Conservation (phyloP, 495 filamentous ascomycete species). For the Thermothielavioides terrestris region DNA sequence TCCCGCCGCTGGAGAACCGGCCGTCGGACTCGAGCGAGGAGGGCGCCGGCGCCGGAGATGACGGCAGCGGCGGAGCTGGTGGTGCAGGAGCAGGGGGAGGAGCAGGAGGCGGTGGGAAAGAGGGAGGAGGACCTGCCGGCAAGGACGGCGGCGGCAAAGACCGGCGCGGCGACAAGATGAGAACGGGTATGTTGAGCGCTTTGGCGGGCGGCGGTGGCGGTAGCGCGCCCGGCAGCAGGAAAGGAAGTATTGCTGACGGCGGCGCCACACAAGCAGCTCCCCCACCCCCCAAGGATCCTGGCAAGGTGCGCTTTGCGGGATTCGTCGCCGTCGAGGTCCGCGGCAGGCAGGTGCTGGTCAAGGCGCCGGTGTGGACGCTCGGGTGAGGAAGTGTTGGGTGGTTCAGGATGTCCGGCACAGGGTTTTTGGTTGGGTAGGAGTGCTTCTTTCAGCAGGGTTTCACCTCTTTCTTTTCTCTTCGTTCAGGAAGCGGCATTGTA, state of each 20-base stretch:
- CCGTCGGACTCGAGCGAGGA: conserved; percentile 39
- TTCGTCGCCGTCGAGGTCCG: conserved; percentile 83
- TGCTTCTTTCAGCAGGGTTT: neutral
- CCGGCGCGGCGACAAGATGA: conserved; percentile 34
- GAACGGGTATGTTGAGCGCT: conserved; percentile 29
- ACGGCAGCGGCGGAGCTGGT: conserved; percentile 12
- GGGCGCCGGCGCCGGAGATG: neutral
- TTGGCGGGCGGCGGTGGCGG: conserved; percentile 16
- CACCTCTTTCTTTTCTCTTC: neutral
- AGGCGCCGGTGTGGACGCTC: conserved; percentile 80
- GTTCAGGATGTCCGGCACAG: no score
- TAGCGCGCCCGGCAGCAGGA: conserved; percentile 26
- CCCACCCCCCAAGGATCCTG: conserved; percentile 31
- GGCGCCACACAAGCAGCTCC: conserved; percentile 34
- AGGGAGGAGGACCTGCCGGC: conserved; percentile 25
- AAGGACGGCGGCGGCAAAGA: conserved; percentile 33
- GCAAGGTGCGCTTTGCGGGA: conserved; percentile 67
- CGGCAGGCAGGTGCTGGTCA: conserved; percentile 71
- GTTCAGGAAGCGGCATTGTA: neutral
- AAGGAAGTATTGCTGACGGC: conserved; percentile 29
- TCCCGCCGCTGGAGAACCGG: conserved; percentile 59
- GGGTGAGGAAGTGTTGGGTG: conserved; percentile 13
- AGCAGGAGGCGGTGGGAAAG: conserved; percentile 19
- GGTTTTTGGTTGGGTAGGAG: no score
- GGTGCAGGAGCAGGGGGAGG: conserved; percentile 3